Base-by-base conservation (phyloP, 345 rosid genomes). In the Arabidopsis arenosa region DNA sequence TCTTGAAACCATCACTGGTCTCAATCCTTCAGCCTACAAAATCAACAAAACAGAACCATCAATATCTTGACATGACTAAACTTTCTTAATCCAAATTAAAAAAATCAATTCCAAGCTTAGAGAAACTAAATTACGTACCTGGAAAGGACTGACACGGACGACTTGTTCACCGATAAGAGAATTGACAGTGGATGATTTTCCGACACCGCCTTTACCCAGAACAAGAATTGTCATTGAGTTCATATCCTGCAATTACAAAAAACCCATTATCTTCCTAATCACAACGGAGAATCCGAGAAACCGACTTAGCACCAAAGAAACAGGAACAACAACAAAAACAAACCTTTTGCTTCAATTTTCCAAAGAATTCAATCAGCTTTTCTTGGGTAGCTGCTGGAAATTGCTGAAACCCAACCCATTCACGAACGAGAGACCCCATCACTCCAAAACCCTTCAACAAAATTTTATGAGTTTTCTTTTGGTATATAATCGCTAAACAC, bases 141-240 rank as follows among this genome's bases (percentile, higher is more conserved):
- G 91, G 43, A 91, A 91, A 78, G 92, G 82, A 82, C 83, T 91
- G 66, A 87, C 90, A 79, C 87, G 85, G 70, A 89, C 86, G 15
- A 79, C 93, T 70, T 88, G 92, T 84, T 91, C 96, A 18, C 93
- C 86, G 17, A 91, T 75, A 32, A 91, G 90, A 72, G 97, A 91
- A 80, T 89, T 91, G 77, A 91, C 86, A 9, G 93, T 91, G 14
- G 97, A 91, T 68, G 97, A 91, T 79, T 91, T 91, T 18, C 97
- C 97, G 35, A 89, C 90, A 61, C 97, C 94, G 9, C 92, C 92
- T 85, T 91, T 91, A 37, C 96, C 96, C 89, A 91, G 26, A 56
- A 91, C 97, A 85, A 91, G 87, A 74, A 91, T 81, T 75, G 90
- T 91, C 83, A 89, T 77, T 67, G 85, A 83, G 66, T 78, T 80